Conservation (phyloP, 2,329 filamentous ascomycete species). For the Neofusicoccum sp. region DNA sequence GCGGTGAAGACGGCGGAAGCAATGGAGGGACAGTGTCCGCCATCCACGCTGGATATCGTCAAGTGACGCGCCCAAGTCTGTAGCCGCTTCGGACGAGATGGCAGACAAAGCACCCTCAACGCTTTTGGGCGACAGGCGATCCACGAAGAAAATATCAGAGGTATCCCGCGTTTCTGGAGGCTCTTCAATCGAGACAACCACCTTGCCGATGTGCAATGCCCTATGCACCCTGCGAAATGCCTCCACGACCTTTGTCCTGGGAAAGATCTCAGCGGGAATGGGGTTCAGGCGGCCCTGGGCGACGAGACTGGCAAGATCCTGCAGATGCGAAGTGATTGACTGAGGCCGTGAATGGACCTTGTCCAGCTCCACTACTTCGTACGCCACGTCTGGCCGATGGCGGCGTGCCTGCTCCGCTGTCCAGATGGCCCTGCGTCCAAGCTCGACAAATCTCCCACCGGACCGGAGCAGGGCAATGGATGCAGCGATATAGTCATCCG, state of each 20-base stretch:
- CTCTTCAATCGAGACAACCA: constrained; percentile 22
- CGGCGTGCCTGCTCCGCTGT: background rate
- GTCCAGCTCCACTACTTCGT: background rate
- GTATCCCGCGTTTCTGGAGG: background rate
- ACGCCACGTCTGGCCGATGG: background rate
- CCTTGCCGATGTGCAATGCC: constrained; percentile 23
- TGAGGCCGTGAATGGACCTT: background rate
- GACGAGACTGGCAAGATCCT: background rate
- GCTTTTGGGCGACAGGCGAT: background rate
- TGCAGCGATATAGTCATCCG: constrained; percentile 29
- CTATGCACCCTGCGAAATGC: constrained; percentile 26
- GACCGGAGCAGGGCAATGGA: constrained; percentile 31
- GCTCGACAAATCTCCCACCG: constrained; percentile 33
- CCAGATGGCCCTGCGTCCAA: constrained; percentile 22
- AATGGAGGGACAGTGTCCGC: background rate
- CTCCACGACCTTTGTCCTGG: constrained; percentile 22
- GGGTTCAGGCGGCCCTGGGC: background rate
- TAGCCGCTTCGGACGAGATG: background rate
- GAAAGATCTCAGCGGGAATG: constrained; percentile 16
- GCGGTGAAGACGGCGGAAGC: background rate
- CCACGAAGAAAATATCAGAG: background rate
- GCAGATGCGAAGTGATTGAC: background rate
- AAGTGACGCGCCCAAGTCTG: background rate
- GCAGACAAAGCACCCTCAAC: background rate
- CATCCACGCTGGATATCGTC: background rate